phyloP scores from a whole-genome alignment of 179 eudicot genomes.

The Actinidia chinensis region DNA sequence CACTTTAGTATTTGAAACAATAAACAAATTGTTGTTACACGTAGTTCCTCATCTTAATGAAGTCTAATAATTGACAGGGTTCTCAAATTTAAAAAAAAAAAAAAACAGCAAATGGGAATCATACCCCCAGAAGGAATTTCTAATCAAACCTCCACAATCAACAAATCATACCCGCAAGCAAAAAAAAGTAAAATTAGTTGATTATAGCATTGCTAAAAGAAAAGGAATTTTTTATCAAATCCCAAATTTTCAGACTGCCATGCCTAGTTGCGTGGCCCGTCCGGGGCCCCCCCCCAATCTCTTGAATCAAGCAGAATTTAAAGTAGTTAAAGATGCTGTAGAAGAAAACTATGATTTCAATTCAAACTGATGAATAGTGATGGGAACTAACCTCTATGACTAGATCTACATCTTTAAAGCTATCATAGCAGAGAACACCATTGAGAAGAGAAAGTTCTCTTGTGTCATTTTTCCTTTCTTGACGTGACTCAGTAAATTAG shows the following conservation, averaged over 20 bases:
- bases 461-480: conserved; percentile 58
- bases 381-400: conserved; percentile 65
- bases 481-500: conserved; percentile 56
- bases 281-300: too few relatives aligned
- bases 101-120: too few relatives aligned
- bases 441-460: conserved; percentile 48
- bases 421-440: conserved; percentile 62
- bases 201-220: neutral
- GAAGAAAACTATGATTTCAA: neutral
- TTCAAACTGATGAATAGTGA: neutral
- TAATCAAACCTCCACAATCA: too few relatives aligned
- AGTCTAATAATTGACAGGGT: too few relatives aligned
- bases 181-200: neutral
- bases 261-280: neutral
- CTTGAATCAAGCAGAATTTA: neutral
- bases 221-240: neutral
- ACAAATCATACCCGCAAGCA: too few relatives aligned
- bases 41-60: too few relatives aligned
- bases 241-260: neutral
- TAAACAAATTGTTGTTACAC: too few relatives aligned
- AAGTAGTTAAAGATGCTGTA: conserved; percentile 5
- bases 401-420: conserved; percentile 68
- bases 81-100: too few relatives aligned
- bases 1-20: too few relatives aligned
- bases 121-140: too few relatives aligned